phyloP scores from a whole-genome alignment of 345 rosid genomes.

The Populus simonii region DNA sequence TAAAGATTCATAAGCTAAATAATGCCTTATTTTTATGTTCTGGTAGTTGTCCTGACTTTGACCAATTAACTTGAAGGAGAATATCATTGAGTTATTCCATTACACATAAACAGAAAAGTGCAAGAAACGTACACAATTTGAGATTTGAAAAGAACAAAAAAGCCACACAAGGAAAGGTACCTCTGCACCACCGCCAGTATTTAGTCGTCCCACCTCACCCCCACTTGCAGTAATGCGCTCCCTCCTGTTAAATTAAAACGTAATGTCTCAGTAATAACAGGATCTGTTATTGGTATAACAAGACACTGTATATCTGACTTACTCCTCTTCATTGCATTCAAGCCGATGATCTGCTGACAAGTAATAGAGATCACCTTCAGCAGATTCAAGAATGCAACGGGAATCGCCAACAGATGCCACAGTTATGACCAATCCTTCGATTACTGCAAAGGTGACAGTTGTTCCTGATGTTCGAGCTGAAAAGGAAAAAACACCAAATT shows the following conservation, averaged over 20 bases:
- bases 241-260: constrained; percentile 53
- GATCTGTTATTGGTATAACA: constrained; percentile 3
- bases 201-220: constrained; percentile 97
- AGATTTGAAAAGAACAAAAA: constrained; percentile 3
- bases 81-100: neutral
- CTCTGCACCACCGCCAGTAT: constrained; percentile 98
- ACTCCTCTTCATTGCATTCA: constrained; percentile 93
- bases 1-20: neutral
- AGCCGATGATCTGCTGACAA: constrained; percentile 97
- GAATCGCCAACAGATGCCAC: constrained; percentile 99
- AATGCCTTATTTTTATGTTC: neutral
- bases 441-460: constrained; percentile 85
- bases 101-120: neutral
- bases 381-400: constrained; percentile 92
- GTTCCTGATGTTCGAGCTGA: constrained; percentile 91
- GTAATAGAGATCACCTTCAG: constrained; percentile 84
- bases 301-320: constrained; percentile 30
- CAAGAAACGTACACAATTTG: neutral
- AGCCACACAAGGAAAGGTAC: constrained; percentile 38
- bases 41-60: neutral
- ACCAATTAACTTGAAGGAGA: too few species aligned
- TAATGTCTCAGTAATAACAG: constrained; percentile 19
- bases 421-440: constrained; percentile 88
- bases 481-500: constrained; percentile 5
- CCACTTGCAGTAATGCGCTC: constrained; percentile 91